These are phyloP conservation scores for Westerdykella ornata DNA, from an alignment of 2,329 filamentous ascomycete species.

Conservation along the genomic window DNA sequence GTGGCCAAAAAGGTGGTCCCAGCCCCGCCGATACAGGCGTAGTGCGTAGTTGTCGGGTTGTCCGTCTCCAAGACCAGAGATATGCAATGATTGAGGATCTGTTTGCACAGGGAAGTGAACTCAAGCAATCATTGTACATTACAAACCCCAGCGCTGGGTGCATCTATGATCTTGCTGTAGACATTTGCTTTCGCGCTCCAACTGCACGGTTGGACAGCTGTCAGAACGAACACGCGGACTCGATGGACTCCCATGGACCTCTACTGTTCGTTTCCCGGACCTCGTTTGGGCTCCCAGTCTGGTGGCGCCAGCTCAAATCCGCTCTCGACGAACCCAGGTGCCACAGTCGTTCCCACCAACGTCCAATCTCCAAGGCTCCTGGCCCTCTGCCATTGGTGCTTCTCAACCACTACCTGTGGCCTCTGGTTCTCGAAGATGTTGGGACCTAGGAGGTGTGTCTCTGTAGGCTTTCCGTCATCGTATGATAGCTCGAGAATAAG, in stretches of 20 bases:
- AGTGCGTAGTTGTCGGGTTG: too few species aligned
- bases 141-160: too few species aligned
- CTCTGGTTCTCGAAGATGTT: slow-evolving; percentile 41
- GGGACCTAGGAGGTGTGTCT: slow-evolving; percentile 35
- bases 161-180: too few species aligned
- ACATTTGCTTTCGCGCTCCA: too few species aligned
- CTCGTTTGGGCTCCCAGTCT: slow-evolving; percentile 11
- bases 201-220: too few species aligned
- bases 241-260: too few species aligned
- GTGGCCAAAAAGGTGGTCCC: slow-evolving; percentile 35
- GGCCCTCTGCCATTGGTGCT: slow-evolving; percentile 44
- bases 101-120: too few species aligned
- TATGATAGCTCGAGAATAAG: slow-evolving; percentile 42
- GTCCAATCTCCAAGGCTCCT: slow-evolving; percentile 45
- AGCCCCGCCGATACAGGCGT: slow-evolving; percentile 6
- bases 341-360: slow-evolving; percentile 38
- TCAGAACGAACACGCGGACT: too few species aligned
- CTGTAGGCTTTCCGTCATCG: slow-evolving; percentile 37
- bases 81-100: too few species aligned
- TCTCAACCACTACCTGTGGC: slow-evolving; percentile 42
- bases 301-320: slow-evolving; percentile 16
- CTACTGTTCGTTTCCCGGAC: background rate
- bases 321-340: slow-evolving; percentile 14
- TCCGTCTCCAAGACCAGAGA: too few species aligned
- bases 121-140: too few species aligned